Conservation (phyloP, 805 yeast species). For the Zygosaccharomyces pseudorouxii region DNA sequence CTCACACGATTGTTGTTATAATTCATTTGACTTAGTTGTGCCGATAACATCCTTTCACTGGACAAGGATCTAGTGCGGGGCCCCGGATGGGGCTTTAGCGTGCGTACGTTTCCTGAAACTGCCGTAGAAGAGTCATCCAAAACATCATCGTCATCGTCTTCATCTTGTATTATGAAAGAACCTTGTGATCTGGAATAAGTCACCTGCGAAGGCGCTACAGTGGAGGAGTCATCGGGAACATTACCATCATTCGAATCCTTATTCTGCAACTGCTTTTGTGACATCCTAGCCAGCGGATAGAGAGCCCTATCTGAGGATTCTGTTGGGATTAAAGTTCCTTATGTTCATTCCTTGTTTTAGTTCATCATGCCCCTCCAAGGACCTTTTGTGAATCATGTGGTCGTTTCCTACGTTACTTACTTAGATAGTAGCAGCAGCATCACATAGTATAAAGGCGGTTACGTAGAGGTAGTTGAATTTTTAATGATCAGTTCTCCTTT, state of each 20-base stretch:
- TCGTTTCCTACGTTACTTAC: slow-evolving; percentile 2
- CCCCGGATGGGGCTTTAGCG: slow-evolving; percentile 6
- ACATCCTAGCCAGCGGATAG: slow-evolving; percentile 1
- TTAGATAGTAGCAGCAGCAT: not conserved
- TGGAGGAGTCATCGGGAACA: slow-evolving; percentile 9
- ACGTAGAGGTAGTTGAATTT: too few species aligned
- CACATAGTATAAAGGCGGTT: not conserved
- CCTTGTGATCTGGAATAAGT: slow-evolving; percentile 16
- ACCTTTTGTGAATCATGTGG: slow-evolving; percentile 1
- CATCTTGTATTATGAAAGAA: slow-evolving; percentile 15
- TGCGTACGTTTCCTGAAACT: slow-evolving; percentile 11
- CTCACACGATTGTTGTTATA: slow-evolving; percentile 69
- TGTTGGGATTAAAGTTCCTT: not conserved
- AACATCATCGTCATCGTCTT: slow-evolving; percentile 6
- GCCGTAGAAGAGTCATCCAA: slow-evolving; percentile 14
- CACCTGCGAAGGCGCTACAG: slow-evolving; percentile 10
- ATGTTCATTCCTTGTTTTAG: not conserved
- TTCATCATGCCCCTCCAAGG: not conserved
- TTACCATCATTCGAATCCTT: slow-evolving; percentile 1
- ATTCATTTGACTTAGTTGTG: slow-evolving; percentile 61
- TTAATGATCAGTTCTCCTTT: not conserved
- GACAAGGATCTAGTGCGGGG: slow-evolving; percentile 15
- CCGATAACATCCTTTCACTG: slow-evolving; percentile 22
- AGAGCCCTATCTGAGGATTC: not conserved
- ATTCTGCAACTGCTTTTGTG: slow-evolving; percentile 4